Conservation (phyloP, 495 filamentous ascomycete species). For the Neurospora sp. region DNA sequence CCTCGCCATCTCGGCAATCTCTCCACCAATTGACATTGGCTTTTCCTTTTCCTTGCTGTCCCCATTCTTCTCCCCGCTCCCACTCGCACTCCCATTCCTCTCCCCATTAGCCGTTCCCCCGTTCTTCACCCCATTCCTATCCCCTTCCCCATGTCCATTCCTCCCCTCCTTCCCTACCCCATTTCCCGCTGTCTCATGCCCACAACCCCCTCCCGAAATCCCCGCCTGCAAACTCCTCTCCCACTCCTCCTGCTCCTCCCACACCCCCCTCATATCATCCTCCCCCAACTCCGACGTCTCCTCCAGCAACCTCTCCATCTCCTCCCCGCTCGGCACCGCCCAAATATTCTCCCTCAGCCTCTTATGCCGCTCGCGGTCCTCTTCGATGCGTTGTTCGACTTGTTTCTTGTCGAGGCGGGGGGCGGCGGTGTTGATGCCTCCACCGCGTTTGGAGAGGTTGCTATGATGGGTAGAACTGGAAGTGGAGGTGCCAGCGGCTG, state of each 20-base stretch:
- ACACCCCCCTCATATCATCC: constrained; percentile 64
- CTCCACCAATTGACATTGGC: neutral
- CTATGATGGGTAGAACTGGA: neutral
- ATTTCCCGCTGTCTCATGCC: neutral
- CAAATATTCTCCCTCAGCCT: constrained; percentile 80
- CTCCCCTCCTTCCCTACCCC: neutral
- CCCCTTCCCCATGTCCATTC: neutral
- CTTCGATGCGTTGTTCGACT: constrained; percentile 92
- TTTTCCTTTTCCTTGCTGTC: neutral
- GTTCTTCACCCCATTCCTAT: neutral
- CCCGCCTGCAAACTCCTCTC: constrained; percentile 4
- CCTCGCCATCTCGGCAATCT: neutral
- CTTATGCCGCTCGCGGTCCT: constrained; percentile 93
- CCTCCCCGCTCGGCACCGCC: constrained; percentile 60
- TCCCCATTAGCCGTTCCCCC: neutral
- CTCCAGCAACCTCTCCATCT: constrained; percentile 57
- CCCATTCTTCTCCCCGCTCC: neutral
- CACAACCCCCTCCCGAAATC: constrained; percentile 3
- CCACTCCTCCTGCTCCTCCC: constrained; percentile 63
- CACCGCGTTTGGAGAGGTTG: neutral
- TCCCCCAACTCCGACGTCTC: constrained; percentile 73
- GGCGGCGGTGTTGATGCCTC: constrained; percentile 18
- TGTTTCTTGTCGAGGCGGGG: constrained; percentile 62
- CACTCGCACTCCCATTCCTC: neutral
- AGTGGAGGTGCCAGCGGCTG: too few relatives aligned